A percentile compares a stretch with the other conserved stretches of the same genome.
Evolutionary conservation across 2,329 filamentous ascomycete genomes (phyloP).

Genomic region (Colletotrichum incanum): DNA sequence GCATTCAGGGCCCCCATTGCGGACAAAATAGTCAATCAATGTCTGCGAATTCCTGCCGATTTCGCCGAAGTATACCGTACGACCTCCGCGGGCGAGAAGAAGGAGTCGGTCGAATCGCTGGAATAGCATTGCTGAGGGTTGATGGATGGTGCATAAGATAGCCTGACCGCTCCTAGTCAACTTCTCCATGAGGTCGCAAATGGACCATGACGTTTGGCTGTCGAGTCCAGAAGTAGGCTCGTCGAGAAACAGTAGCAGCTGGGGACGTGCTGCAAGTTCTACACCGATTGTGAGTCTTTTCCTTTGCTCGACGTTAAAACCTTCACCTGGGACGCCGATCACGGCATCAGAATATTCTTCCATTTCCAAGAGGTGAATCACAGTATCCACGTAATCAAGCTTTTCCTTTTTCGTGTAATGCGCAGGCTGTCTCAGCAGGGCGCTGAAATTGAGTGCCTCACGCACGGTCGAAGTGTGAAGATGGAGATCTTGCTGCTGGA

Average conservation of each 20-base stretch:
- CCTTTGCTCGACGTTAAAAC: conserved; percentile 59
- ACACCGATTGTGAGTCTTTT: conserved; percentile 81
- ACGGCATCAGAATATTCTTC: conserved; percentile 79
- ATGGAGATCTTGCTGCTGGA: conserved; percentile 73
- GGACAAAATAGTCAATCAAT: conserved; percentile 67
- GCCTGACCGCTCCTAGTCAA: conserved; percentile 66
- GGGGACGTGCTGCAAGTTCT: conserved; percentile 82
- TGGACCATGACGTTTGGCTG: conserved; percentile 83
- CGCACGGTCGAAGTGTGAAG: conserved; percentile 60
- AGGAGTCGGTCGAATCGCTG: conserved; percentile 44
- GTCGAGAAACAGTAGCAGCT: conserved; percentile 82
- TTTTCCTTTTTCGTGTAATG: conserved; percentile 58
- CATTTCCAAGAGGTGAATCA: conserved; percentile 55
- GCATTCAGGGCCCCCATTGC: conserved; percentile 64
- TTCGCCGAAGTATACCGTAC: conserved; percentile 69
- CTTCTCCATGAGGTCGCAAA: conserved; percentile 79
- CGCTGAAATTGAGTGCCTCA: conserved; percentile 78
- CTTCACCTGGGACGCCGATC: conserved; percentile 77
- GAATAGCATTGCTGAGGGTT: conserved; percentile 44
- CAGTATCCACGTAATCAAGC: conserved; percentile 49
- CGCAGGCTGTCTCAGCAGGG: conserved; percentile 76
- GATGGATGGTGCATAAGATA: conserved; percentile 50
- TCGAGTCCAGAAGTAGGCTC: conserved; percentile 85
- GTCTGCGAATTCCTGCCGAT: conserved; percentile 64
- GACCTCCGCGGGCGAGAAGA: conserved; percentile 44